Conservation (phyloP, 176 grass and related monocot genomes). For the Zoysia japonica region DNA sequence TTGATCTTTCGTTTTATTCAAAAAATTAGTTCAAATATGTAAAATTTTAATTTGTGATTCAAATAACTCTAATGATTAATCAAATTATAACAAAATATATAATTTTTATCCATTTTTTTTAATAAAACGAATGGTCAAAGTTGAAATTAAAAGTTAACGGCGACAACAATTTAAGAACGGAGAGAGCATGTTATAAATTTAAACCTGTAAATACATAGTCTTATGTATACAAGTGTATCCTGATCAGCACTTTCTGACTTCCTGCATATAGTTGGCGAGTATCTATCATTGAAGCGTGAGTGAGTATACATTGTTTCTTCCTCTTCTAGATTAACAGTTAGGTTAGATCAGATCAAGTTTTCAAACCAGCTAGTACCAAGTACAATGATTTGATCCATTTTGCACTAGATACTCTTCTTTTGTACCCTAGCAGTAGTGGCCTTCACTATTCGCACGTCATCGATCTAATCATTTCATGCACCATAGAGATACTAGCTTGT, state of each 20-base stretch:
- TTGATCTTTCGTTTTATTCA: too few species aligned
- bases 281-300: not conserved
- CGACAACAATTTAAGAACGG: not conserved
- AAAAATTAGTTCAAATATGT: too few species aligned
- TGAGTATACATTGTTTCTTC: slow-evolving; percentile 4
- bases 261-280: not conserved
- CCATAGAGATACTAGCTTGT: slow-evolving; percentile 41
- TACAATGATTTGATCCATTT: slow-evolving; percentile 47
- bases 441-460: slow-evolving; percentile 47
- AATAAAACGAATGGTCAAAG: too few species aligned
- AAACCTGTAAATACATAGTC: slow-evolving; percentile 36
- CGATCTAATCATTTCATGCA: slow-evolving; percentile 47
- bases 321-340: slow-evolving; percentile 28
- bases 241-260: slow-evolving; percentile 9
- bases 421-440: slow-evolving; percentile 34
- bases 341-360: slow-evolving; percentile 30
- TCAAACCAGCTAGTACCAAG: slow-evolving; percentile 44
- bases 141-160: too few species aligned
- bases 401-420: slow-evolving; percentile 44
- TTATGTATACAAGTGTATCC: slow-evolving; percentile 24
- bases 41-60: too few species aligned
- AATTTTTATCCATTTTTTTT: too few species aligned
- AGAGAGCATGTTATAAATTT: not conserved
- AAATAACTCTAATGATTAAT: too few species aligned
- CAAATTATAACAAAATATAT: too few species aligned